A percentile compares a stretch with the other conserved stretches of the same genome.
Evolutionary conservation across 129 eudicot genomes (phyloP).

Genomic region (Apium graveolens): DNA sequence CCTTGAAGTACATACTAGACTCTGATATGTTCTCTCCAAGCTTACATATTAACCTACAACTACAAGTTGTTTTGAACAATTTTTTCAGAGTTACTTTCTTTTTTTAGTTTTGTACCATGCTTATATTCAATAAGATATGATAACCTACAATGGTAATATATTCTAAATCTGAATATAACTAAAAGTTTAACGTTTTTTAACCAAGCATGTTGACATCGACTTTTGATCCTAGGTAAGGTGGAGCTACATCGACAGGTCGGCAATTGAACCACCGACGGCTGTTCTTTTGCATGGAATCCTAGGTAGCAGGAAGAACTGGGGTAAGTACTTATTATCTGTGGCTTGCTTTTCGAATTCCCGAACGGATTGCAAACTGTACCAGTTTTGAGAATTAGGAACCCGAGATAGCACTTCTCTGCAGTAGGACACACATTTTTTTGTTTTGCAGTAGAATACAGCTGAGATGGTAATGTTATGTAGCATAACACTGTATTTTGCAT

Average conservation of each 20-base stretch:
- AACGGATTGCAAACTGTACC: neutral
- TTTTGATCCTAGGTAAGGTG: conserved; percentile 63
- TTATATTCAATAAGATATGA: neutral
- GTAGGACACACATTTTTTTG: too few species aligned
- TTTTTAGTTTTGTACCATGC: neutral
- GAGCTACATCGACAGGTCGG: conserved; percentile 76
- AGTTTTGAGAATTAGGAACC: too few species aligned
- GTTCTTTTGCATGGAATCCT: conserved; percentile 91
- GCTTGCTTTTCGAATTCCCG: neutral
- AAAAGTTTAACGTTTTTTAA: neutral
- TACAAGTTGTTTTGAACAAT: neutral
- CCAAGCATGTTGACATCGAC: conserved; percentile 7
- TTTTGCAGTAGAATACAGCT: too few species aligned
- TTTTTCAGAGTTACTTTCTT: neutral
- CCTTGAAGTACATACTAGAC: too few species aligned
- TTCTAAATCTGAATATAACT: neutral
- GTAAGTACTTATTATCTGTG: conserved; percentile 26
- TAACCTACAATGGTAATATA: conserved; percentile 5
- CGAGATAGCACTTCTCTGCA: too few species aligned
- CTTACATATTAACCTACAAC: too few species aligned
- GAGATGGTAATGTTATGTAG: too few species aligned
- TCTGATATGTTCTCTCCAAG: too few species aligned
- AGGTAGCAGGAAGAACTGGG: conserved; percentile 98
- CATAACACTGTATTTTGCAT: too few species aligned
- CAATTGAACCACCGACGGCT: conserved; percentile 87